Evolutionary conservation across 441 rosid species (phyloP).

Genomic region (Bocquillonia castaneifolia): DNA sequence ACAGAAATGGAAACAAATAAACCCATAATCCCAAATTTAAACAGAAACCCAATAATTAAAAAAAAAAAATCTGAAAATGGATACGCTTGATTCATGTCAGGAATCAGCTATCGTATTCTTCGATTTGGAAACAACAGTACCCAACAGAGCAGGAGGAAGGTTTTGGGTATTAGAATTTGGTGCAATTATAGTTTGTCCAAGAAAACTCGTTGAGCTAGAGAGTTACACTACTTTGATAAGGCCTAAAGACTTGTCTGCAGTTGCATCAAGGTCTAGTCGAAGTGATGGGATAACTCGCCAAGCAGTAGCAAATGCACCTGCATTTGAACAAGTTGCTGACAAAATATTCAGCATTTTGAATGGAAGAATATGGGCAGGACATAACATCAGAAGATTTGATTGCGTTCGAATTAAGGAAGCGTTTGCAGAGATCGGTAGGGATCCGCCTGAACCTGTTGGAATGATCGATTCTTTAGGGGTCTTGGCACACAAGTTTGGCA

Average conservation of each 20-base stretch:
- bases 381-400: conserved; percentile 79
- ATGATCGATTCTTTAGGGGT: conserved; percentile 80
- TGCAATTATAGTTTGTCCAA: conserved; percentile 80
- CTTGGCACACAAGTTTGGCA: conserved; percentile 63
- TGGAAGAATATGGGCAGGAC: conserved; percentile 92
- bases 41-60: neutral
- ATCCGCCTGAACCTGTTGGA: conserved; percentile 61
- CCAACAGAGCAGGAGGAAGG: conserved; percentile 52
- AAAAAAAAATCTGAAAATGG: conserved; percentile 26
- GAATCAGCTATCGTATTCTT: conserved; percentile 62
- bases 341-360: conserved; percentile 55
- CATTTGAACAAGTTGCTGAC: conserved; percentile 64
- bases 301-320: conserved; percentile 57
- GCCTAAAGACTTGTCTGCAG: conserved; percentile 61
- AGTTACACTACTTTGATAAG: conserved; percentile 67
- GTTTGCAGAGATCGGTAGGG: conserved; percentile 54
- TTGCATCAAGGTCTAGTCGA: conserved; percentile 51
- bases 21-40: neutral
- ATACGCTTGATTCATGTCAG: conserved; percentile 17
- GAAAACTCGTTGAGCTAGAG: conserved; percentile 60
- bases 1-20: neutral
- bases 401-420: conserved; percentile 81
- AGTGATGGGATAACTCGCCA: conserved; percentile 67
- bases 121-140: conserved; percentile 88
- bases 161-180: conserved; percentile 84